Evolutionary conservation across 202 grass and related monocot species (phyloP).

Genomic region (Setaria italica): DNA sequence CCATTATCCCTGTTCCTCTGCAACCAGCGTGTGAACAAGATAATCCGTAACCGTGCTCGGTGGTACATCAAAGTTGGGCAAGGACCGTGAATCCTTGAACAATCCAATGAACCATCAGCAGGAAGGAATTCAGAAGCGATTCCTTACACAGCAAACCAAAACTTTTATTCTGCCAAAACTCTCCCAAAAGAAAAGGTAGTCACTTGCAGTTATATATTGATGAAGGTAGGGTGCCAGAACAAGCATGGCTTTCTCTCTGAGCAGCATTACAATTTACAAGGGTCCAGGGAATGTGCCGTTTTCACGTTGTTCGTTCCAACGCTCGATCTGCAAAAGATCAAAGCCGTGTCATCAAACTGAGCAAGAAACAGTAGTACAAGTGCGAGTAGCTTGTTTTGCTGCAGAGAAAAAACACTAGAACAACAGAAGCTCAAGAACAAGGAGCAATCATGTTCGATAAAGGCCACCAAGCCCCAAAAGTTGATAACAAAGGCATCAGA

Average conservation of each 20-base stretch:
- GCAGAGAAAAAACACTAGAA: neutral
- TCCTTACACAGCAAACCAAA: constrained; percentile 33
- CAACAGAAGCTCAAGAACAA: neutral
- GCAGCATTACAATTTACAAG: constrained; percentile 29
- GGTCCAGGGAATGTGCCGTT: constrained; percentile 79
- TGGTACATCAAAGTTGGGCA: neutral
- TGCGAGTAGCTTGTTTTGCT: neutral
- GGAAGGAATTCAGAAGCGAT: neutral
- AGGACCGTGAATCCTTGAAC: neutral
- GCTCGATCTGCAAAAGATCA: constrained; percentile 59
- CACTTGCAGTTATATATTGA: neutral
- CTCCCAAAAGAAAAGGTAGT: neutral
- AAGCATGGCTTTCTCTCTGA: neutral
- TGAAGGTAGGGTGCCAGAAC: neutral
- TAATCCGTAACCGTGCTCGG: neutral
- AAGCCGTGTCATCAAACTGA: neutral
- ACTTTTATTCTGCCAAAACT: constrained; percentile 39
- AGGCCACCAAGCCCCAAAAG: neutral
- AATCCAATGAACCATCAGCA: neutral
- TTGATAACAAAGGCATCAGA: neutral
- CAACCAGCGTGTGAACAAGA: neutral
- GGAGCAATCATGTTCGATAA: neutral
- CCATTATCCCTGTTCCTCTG: neutral
- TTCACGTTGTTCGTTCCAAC: constrained; percentile 77
- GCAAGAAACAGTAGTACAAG: neutral